A percentile compares a stretch with the other conserved stretches of the same genome.
Evolutionary conservation across 257 asterid genomes (phyloP).

Genomic region (Sherardia arvensis): DNA sequence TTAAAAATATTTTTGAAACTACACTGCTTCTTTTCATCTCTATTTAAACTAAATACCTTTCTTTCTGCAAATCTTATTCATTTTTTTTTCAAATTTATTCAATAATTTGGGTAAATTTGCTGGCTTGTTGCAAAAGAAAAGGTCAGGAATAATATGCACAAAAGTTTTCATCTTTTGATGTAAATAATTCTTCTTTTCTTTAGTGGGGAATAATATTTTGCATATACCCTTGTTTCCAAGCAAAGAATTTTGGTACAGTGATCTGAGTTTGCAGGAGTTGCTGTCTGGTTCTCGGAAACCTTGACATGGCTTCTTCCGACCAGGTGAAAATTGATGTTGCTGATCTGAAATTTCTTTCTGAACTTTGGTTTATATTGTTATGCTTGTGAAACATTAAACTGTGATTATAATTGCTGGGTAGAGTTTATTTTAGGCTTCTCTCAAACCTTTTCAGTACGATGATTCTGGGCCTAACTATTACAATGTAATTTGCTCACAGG

Average conservation of each 20-base stretch:
- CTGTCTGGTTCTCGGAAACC: no score
- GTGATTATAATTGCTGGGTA: background rate
- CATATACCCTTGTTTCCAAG: background rate
- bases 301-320: background rate
- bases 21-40: constrained; percentile 8
- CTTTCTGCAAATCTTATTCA: background rate
- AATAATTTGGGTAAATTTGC: background rate
- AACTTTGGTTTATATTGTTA: background rate
- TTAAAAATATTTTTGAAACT: no score
- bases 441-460: background rate
- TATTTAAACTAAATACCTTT: background rate
- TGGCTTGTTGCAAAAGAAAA: background rate
- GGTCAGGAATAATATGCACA: background rate
- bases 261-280: background rate
- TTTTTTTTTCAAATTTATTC: background rate
- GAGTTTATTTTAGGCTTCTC: background rate
- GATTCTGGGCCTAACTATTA: background rate
- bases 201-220: background rate
- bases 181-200: background rate
- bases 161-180: background rate
- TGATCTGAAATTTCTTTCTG: background rate
- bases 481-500: constrained; percentile 20
- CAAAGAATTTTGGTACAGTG: background rate
- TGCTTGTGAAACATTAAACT: background rate
- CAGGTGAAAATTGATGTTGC: background rate